Base-by-base conservation (phyloP, 2,329 filamentous ascomycete species). In the Cladosporium sp. region DNA sequence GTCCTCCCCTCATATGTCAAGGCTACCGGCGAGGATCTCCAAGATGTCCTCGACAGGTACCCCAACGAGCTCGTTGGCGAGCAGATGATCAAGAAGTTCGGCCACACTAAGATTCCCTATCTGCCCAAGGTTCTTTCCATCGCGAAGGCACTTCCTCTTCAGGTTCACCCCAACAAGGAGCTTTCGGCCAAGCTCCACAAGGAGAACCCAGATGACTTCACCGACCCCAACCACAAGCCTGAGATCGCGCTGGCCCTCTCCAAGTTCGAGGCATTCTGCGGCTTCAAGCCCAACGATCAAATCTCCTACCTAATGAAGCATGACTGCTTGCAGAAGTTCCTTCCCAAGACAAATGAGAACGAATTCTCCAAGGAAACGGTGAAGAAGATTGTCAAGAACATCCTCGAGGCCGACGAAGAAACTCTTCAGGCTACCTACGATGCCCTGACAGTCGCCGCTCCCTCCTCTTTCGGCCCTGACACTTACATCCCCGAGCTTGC, bases 101-200 rank as follows among this genome's bases (percentile, higher is more conserved):
- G 86, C 26, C 79, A 82, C 57, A 80, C 80, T 2, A 88, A 91
- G 69, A 80, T 93, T 2, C 90, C 90, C 1, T 93, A 87, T 74
- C 80, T 93, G 0, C 90, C 90, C 10, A 93, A 93, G 80, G 86
- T 93, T 51, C 81, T 93, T 1, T 92, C 90, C 10, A 92, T 93
- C 73, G 83, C 84, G 44, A 92, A 92, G 76, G 90, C 90, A 0
- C 83, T 93, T 0, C 90, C 90, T 0, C 41, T 59, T 2, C 90
- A 93, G 74, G 84, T 92, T 15, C 90, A 93, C 69, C 90, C 90
- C 36, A 86, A 92, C 79, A 91, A 90, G 73, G 80, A 85, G 0
- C 83, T 92, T 1, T 85, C 90, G 0, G 78, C 83, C 10, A 83
- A 87, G 71, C 82, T 92, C 2, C 89, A 92, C 78, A 75, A 83